A percentile compares a stretch with the other conserved stretches of the same genome.
phyloP scores from a whole-genome alignment of 192 early-diverging fungal genomes.

The Gonapodya sp. region DNA sequence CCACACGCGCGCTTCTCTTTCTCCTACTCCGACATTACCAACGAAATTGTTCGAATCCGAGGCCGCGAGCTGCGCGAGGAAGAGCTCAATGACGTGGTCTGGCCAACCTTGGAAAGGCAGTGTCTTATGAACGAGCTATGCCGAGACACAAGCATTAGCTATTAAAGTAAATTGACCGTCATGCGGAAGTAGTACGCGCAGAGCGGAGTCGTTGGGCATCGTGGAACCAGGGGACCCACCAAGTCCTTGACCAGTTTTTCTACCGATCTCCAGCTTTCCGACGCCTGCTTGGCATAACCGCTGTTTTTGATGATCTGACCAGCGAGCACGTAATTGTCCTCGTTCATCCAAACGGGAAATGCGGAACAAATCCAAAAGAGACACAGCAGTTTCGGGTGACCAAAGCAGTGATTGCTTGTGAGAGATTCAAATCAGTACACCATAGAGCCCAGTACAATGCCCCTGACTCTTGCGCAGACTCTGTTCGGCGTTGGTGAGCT shows the following conservation, averaged over 20 bases:
- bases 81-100: conserved; percentile 1
- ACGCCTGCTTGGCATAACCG: background rate
- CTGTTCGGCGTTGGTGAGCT: background rate
- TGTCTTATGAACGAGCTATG: background rate
- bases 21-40: conserved; percentile 3
- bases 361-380: too few relatives aligned
- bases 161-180: background rate
- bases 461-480: background rate
- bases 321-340: background rate
- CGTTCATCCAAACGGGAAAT: background rate
- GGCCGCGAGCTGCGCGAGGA: background rate
- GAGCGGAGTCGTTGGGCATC: background rate
- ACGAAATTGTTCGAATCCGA: background rate
- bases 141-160: background rate
- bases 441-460: too few relatives aligned
- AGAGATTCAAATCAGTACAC: too few relatives aligned
- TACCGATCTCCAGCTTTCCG: background rate
- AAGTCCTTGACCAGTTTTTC: background rate
- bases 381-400: too few relatives aligned
- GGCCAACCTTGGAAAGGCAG: background rate
- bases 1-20: conserved; percentile 2
- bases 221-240: background rate
- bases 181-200: background rate
- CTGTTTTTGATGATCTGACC: background rate
- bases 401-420: too few relatives aligned